A percentile compares a stretch with the other conserved stretches of the same genome.
Evolutionary conservation across 495 filamentous ascomycete genomes (phyloP).

Genomic region (Penicillium steckii): DNA sequence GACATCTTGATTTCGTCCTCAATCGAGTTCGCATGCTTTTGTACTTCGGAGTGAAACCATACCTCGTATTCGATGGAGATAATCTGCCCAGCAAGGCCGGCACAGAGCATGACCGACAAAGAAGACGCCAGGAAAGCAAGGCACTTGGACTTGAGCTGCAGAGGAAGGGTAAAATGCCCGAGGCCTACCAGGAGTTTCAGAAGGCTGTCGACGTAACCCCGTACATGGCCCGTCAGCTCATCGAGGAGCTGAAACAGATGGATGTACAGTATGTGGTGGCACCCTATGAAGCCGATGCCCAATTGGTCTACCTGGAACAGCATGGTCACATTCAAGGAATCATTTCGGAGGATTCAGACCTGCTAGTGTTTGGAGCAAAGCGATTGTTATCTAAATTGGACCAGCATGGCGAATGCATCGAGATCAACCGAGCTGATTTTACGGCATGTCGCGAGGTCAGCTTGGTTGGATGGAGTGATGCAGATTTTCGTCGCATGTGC

Average conservation of each 20-base stretch:
- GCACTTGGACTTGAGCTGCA: slow-evolving; percentile 75
- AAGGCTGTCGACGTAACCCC: slow-evolving; percentile 97
- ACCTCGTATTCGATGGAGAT: slow-evolving; percentile 94
- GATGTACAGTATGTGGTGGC: slow-evolving; percentile 88
- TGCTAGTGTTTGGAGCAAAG: slow-evolving; percentile 92
- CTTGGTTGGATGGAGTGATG: slow-evolving; percentile 87
- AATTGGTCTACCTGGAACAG: slow-evolving; percentile 89
- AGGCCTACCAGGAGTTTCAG: slow-evolving; percentile 84
- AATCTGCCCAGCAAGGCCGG: slow-evolving; percentile 91
- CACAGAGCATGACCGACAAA: slow-evolving; percentile 74
- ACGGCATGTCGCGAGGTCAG: slow-evolving; percentile 84
- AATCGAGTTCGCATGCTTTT: slow-evolving; percentile 88
- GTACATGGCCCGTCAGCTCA: slow-evolving; percentile 87
- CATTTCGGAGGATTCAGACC: slow-evolving; percentile 94
- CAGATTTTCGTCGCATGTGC: slow-evolving; percentile 90
- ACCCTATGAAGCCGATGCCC: slow-evolving; percentile 96
- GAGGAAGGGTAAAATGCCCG: slow-evolving; percentile 70
- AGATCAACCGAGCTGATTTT: slow-evolving; percentile 86
- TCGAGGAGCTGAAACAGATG: slow-evolving; percentile 82
- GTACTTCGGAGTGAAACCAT: slow-evolving; percentile 89
- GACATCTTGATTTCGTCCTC: slow-evolving; percentile 90
- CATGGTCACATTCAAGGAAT: slow-evolving; percentile 81
- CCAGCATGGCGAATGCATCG: slow-evolving; percentile 86
- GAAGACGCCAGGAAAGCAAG: slow-evolving; percentile 70
- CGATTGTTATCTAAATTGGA: slow-evolving; percentile 91